Evolutionary conservation across 176 grass and related monocot genomes (phyloP), one percentile per base, ranked within the genome.

Genomic region (Eleusine indica): DNA sequence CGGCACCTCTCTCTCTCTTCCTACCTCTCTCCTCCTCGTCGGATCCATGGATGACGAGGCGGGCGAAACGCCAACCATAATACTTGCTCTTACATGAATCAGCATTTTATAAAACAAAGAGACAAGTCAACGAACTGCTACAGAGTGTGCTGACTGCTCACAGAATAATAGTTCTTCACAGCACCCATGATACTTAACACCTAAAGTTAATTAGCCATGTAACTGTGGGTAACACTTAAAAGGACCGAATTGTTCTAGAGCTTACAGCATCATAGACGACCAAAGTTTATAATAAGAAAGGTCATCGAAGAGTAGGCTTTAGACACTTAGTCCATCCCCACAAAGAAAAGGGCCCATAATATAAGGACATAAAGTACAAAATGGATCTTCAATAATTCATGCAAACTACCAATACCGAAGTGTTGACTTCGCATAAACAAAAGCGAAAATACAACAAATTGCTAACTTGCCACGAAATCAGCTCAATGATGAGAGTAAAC

Each of bases 401-500:
- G 15, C 67, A 71, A 14, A 60, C 58, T 81, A 71, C 22, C 14
- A 60, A 44, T 81, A 71, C 60, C 37, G 12, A 1, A 2, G 29
- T 81, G 51, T 32, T 71, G 51, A 71, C 79, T 56, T 28, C 1
- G 13, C 38, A 60, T 57, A 44, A 43, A 71, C 4, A 71, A 71
- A 58, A 71, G 0, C 32, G 4, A 0, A 70, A 29, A 13, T 69
- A 8, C 68, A 52, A 5, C 5, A 52, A 40, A 40, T 4, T 10
- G 22, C 19, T 29, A 18, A 28, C 38, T 19, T 71, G 51, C 67
- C 40, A 51, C 19, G 25, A 66, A 83, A 80, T 87, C 79, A 74
- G 74, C 84, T 90, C 80, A 90, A 83, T 87, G 46, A 90, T 90
- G 67, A 85, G 66, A 17, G 72, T 46, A 90, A 90, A 75, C 42